Evolutionary conservation across 2,329 filamentous ascomycete genomes (phyloP), one percentile per base, ranked within the genome.

Genomic region (Neofusicoccum kwambonambiense): DNA sequence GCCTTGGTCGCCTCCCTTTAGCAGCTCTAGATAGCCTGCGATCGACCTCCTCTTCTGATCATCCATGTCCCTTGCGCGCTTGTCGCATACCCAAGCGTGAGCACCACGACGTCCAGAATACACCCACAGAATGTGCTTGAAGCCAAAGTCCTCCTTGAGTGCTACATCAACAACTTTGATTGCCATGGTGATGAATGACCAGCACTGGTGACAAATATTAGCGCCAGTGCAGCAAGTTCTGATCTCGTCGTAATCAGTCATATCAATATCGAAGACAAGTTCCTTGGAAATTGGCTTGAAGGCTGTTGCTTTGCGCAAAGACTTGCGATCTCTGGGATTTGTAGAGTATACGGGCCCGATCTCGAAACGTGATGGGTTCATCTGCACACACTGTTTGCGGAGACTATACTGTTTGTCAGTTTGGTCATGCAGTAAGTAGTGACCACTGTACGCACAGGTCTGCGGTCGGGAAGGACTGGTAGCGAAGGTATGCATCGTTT

Each of bases 221-320:
- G 94, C 92, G 75, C 94, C 93, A 72, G 89, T 88, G 76, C 95
- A 99, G 80, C 95, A 99, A 34, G 93, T 97, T 70, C 95, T 89
- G 69, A 99, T 91, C 69, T 96, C 92, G 76, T 99, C 95, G 79
- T 99, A 99, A 80, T 98, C 95, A 63, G 95, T 98, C 86, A 99
- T 86, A 86, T 99, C 95, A 72, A 99, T 98, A 89, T 99, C 95
- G 78, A 99, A 98, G 71, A 97, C 97, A 44, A 99, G 82, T 77
- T 99, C 95, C 77, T 99, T 99, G 64, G 91, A 86, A 37, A 97
- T 78, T 0, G 95, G 94, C 68, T 89, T 90, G 80, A 99, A 97
- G 8, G 91, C 87, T 54, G 87, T 87, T 41, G 89, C 86, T 77
- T 93, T 94, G 62, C 90, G 88, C 39, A 98, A 79, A 0, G 89